Evolutionary conservation across 768 basidiomycete genomes (phyloP), one percentile per base, ranked within the genome.

Genomic region (Leucogyrophana mollusca): DNA sequence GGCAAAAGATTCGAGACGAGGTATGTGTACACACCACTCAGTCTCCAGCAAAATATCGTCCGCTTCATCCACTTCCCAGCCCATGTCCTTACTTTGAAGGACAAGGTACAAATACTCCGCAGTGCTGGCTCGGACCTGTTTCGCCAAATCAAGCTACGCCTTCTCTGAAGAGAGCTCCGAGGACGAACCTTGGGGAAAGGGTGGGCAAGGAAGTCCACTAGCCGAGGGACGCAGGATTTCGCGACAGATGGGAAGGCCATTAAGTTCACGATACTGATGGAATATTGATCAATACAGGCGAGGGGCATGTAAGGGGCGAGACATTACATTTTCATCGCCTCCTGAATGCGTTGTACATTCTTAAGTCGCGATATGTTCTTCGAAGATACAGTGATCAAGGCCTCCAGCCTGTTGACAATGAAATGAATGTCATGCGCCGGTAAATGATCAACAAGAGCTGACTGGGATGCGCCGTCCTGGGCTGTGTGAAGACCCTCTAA

Each of bases 81-180:
- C 82, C 8, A 87, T 58, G 53, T 90, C 89, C 37, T 73, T 73
- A 54, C 80, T 80, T 60, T 92, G 88, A 27, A 94, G 64, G 13
- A 80, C 74, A 21, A 90, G 69, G 59, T 93, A 96, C 7, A 96
- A 63, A 51, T 86, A 80, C 62, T 95, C 94, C 3, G 91, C 89
- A 1, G 89, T 83, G 49, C 84, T 81, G 9, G 83, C 74, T 45
- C 94, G 83, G 46, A 94, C 73, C 92, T 95, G 53, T 22, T 30
- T n/a, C n/a, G n/a, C 30, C 47, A 27, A 27, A 30, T 45, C 33
- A 56, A 43, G 51, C 34, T 35, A 34, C 50, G 23, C 38, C 24
- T 38, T 35, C 44, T 40, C 42, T 43, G 47, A 40, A 45, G 51
- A 52, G 46, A 40, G 49, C 22, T 32, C 44, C 51, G 36, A 37